Percentiles rank a stretch among this genome's conserved stretches.
Conservation (phyloP, 768 basidiomycete genomes). For the Suillus americanus region DNA sequence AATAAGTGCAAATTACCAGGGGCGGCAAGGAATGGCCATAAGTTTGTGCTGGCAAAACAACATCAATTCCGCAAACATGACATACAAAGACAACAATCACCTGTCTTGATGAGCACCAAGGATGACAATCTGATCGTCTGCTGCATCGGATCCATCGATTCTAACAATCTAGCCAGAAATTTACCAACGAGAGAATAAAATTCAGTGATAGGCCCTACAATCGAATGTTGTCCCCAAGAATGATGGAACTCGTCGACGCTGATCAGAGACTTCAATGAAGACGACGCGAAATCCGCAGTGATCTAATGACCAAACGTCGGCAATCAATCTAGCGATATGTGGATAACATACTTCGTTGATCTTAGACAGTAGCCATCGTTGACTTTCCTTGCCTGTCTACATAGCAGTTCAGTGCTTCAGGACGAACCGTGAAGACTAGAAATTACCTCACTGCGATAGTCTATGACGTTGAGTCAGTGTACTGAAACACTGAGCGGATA, state of each 20-base stretch:
- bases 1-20: slow-evolving; percentile 49
- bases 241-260: slow-evolving; percentile 73
- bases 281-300: slow-evolving; percentile 59
- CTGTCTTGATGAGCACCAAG: slow-evolving; percentile 86
- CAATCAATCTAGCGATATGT: slow-evolving; percentile 9
- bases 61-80: slow-evolving; percentile 1
- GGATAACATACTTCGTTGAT: slow-evolving; percentile 54
- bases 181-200: slow-evolving; percentile 9
- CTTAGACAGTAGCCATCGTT: slow-evolving; percentile 71
- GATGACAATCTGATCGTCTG: slow-evolving; percentile 63
- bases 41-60: slow-evolving; percentile 52
- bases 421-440: neutral
- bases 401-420: slow-evolving; percentile 5
- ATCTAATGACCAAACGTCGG: slow-evolving; percentile 42
- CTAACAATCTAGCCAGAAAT: slow-evolving; percentile 55
- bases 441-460: slow-evolving; percentile 4
- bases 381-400: slow-evolving; percentile 75
- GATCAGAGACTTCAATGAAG: slow-evolving; percentile 55
- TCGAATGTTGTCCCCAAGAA: slow-evolving; percentile 82
- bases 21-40: slow-evolving; percentile 76
- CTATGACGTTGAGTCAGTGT: neutral
- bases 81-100: slow-evolving; percentile 32
- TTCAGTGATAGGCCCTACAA: slow-evolving; percentile 43
- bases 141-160: slow-evolving; percentile 68
- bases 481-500: neutral